Conservation (phyloP, 768 basidiomycete species). For the Suillus paluster region DNA sequence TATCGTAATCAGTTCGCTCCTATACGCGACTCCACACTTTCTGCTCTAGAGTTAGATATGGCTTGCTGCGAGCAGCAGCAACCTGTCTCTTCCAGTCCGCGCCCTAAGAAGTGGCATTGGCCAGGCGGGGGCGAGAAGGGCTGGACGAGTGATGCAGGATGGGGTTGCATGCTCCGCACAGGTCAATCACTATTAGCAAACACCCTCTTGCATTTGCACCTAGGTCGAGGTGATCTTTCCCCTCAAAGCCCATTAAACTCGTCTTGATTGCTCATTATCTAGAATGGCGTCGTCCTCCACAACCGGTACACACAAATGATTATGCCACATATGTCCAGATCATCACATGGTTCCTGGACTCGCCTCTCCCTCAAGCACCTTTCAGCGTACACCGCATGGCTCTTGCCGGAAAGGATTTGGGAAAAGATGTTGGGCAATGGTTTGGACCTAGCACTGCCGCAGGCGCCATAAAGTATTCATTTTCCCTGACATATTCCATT, state of each 20-base stretch:
- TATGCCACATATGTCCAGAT: slow-evolving; percentile 92
- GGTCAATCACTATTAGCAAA: slow-evolving; percentile 86
- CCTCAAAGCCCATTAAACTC: slow-evolving; percentile 14
- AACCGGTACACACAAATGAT: slow-evolving; percentile 58
- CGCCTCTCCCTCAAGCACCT: slow-evolving; percentile 79
- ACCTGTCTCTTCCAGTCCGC: slow-evolving; percentile 47
- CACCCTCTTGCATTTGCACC: slow-evolving; percentile 72
- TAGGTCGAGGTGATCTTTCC: slow-evolving; percentile 62
- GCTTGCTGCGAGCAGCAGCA: slow-evolving; percentile 33
- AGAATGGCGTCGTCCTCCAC: slow-evolving; percentile 87
- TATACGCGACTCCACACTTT: slow-evolving; percentile 66
- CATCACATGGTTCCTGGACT: slow-evolving; percentile 94
- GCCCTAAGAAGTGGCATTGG: slow-evolving; percentile 65
- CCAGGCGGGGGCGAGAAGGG: slow-evolving; percentile 68
- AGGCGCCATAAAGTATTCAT: slow-evolving; percentile 84
- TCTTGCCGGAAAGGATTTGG: slow-evolving; percentile 90
- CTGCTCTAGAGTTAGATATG: slow-evolving; percentile 44
- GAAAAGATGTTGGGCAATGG: slow-evolving; percentile 96
- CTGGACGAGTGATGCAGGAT: slow-evolving; percentile 84
- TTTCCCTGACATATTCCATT: background rate
- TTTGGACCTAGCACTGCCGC: slow-evolving; percentile 98
- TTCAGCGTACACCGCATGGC: slow-evolving; percentile 98
- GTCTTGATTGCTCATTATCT: slow-evolving; percentile 11
- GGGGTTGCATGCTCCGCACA: slow-evolving; percentile 92
- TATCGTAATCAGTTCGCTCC: slow-evolving; percentile 88